Evolutionary conservation across 768 basidiomycete genomes (phyloP), one percentile per base, ranked within the genome.

Genomic region (Candolleomyces aberdarensis): DNA sequence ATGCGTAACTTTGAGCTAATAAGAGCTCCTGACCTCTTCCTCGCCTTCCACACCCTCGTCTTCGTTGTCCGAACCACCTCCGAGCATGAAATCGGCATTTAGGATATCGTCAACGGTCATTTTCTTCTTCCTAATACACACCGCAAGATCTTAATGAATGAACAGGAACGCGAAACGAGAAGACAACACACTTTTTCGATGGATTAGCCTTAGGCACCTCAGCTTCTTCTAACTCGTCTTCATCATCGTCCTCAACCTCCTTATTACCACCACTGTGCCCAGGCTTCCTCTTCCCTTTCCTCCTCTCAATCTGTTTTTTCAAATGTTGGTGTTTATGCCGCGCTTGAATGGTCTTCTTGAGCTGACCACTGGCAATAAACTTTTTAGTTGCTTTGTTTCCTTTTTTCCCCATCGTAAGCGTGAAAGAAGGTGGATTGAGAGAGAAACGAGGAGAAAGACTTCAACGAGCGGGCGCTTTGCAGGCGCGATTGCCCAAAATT

Each of bases 351-450:
- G 86, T 85, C 65, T 92, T 89, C 69, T 93, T 92, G 57, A 98
- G 85, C 69, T 90, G 87, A 1, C 96, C 96, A 61, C 91, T 93
- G 3, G 91, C 80, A 9, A 88, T 91, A 66, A 96, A 96, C 76
- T 96, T 94, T 74, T 96, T 96, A 43, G 84, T 76, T 19, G 86
- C 84, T 66, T 90, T 93, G 65, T 74, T 78, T 10, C 75, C 78
- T 66, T 75, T 79, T 81, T 48, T 36, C 54, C 29, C 32, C 15
- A 17, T 39, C 17, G 29, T 17, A 20, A 36, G 41, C 32, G 31
- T 10, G 40, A 53, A 13, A 7, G 22, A 53, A 36, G 15, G 19
- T n/a, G n/a, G 40, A 14, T 29, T 4, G 36, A 26, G 20, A 40
- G 54, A 41, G n/a, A 39, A 3, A n/a, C 14, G 13, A 36, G 22